phyloP scores from a whole-genome alignment of 1,284 basidiomycete genomes.

The Limonomyces culmigenus region DNA sequence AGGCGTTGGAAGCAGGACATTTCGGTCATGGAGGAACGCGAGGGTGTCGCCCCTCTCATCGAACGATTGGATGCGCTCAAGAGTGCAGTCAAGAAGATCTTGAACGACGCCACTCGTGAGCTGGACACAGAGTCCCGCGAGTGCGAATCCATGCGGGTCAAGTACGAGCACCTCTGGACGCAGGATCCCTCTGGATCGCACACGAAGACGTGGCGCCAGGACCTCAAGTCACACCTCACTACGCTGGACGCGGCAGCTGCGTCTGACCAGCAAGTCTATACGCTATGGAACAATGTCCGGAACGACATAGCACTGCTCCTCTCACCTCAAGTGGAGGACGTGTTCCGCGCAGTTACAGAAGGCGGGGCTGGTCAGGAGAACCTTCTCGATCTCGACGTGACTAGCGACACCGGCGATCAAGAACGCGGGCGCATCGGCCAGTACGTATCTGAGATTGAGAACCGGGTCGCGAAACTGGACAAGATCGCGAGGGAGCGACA shows the following conservation, averaged over 20 bases:
- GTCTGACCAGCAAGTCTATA: slow-evolving; percentile 65
- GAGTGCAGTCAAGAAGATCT: slow-evolving; percentile 36
- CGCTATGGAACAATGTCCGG: slow-evolving; percentile 61
- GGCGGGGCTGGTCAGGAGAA: slow-evolving; percentile 27
- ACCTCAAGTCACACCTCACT: slow-evolving; percentile 63
- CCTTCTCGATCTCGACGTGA: slow-evolving; percentile 58
- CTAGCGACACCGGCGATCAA: slow-evolving; percentile 41
- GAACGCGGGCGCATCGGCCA: slow-evolving; percentile 51
- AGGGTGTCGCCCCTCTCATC: slow-evolving; percentile 48
- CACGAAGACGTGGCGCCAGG: slow-evolving; percentile 60
- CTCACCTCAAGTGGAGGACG: slow-evolving; percentile 46
- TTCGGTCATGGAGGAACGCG: slow-evolving; percentile 41
- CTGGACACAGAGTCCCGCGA: slow-evolving; percentile 68
- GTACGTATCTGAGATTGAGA: slow-evolving; percentile 64
- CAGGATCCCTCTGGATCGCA: slow-evolving; percentile 73
- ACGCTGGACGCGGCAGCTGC: slow-evolving; percentile 64
- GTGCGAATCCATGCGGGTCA: slow-evolving; percentile 72
- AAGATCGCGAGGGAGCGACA: slow-evolving; percentile 76
- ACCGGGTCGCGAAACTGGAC: slow-evolving; percentile 56
- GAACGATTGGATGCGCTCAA: slow-evolving; percentile 48
- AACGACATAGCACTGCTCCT: slow-evolving; percentile 55
- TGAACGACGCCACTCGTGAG: slow-evolving; percentile 43
- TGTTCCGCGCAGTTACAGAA: slow-evolving; percentile 50
- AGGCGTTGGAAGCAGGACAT: slow-evolving; percentile 70
- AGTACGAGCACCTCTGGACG: slow-evolving; percentile 79